Conservation (phyloP, 129 eudicot genomes). For the Helichrysum umbraculigerum region DNA sequence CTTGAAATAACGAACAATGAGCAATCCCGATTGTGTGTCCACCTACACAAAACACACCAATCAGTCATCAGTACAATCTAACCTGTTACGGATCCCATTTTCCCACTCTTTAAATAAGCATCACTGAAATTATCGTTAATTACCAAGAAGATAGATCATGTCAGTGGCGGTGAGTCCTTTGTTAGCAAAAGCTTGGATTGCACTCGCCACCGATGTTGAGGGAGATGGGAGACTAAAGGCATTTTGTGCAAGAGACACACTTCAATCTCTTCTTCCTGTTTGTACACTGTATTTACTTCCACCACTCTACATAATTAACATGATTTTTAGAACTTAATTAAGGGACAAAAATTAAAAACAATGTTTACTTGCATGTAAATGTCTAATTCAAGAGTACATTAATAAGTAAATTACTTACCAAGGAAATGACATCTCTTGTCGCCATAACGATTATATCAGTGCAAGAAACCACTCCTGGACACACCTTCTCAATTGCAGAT, state of each 20-base stretch:
- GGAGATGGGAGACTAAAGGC: conserved; percentile 50
- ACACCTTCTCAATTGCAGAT: conserved; percentile 37
- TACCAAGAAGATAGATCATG: conserved; percentile 59
- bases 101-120: neutral
- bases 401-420: conserved; percentile 26
- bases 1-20: conserved; percentile 45
- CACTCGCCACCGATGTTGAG: conserved; percentile 39
- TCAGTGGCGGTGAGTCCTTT: conserved; percentile 41
- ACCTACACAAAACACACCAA: conserved; percentile 19
- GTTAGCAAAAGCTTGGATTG: conserved; percentile 33
- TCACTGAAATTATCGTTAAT: neutral
- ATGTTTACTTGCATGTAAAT: neutral
- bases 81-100: too few relatives aligned
- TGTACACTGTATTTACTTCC: conserved; percentile 45
- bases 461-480: conserved; percentile 59
- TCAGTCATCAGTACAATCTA: too few relatives aligned
- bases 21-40: conserved; percentile 63
- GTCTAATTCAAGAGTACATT: neutral
- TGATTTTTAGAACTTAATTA: neutral
- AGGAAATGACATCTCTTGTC: conserved; percentile 51
- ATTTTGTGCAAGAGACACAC: conserved; percentile 35
- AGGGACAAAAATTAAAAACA: neutral
- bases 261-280: conserved; percentile 62
- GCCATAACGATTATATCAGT: conserved; percentile 66
- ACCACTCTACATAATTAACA: conserved; percentile 37